Evolutionary conservation across 139 green algal genomes (phyloP).

Genomic region (Ulvella scutata): DNA sequence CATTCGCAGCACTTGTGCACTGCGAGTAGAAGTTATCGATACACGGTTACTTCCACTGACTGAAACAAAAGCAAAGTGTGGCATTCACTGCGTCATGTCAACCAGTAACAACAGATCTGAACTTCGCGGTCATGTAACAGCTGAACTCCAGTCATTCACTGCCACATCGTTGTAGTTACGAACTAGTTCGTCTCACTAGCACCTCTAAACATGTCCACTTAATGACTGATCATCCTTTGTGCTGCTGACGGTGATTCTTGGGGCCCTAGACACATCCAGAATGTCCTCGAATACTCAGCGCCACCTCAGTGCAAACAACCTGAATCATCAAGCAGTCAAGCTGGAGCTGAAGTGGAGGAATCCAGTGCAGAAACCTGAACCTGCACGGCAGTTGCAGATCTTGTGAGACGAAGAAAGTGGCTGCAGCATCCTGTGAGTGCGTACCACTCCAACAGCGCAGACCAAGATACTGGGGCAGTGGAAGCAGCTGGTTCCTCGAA

Average conservation of each 20-base stretch:
- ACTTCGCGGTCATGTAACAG: no score
- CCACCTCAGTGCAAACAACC: background rate
- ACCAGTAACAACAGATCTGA: no score
- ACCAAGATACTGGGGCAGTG: no score
- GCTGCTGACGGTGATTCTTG: background rate
- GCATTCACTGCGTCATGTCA: no score
- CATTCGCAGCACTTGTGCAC: background rate
- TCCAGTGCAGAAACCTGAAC: no score
- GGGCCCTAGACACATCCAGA: background rate
- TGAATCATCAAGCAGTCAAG: background rate
- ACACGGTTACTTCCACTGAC: background rate
- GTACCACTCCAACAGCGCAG: background rate
- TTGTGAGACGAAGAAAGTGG: background rate
- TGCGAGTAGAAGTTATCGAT: background rate
- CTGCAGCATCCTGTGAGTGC: background rate
- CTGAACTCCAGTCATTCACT: no score
- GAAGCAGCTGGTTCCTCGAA: no score
- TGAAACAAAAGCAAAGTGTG: background rate
- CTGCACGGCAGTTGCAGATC: background rate
- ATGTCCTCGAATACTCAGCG: background rate
- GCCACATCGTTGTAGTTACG: no score
- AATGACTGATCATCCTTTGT: background rate
- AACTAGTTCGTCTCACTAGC: no score
- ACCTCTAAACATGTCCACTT: background rate
- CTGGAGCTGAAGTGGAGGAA: background rate